These are phyloP conservation scores for Yamadazyma songkhlaensis DNA, from an alignment of 1,139 yeast genomes.

Conservation along the genomic window DNA sequence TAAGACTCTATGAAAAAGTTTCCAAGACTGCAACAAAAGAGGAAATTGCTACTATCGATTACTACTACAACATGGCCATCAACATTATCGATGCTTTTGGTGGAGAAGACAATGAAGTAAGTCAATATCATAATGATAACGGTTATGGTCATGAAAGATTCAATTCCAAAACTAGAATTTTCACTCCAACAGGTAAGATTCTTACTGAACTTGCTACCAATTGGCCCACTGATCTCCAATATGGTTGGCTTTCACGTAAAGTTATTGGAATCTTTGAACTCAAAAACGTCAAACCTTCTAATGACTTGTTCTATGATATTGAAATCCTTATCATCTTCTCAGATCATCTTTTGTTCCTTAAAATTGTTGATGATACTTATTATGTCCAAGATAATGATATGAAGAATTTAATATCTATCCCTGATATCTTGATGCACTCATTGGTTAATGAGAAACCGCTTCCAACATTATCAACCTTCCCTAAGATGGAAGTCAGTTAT, in stretches of 20 bases:
- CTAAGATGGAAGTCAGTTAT: conserved; percentile 62
- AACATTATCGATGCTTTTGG: conserved; percentile 84
- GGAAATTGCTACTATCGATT: conserved; percentile 21
- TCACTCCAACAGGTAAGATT: conserved; percentile 89
- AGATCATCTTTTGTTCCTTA: conserved; percentile 68
- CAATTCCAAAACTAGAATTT: conserved; percentile 51
- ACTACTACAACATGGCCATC: conserved; percentile 51
- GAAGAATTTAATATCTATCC: conserved; percentile 54
- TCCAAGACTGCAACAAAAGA: conserved; percentile 18
- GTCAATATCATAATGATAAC: conserved; percentile 37
- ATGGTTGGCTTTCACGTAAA: conserved; percentile 84
- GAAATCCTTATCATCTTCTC: conserved; percentile 75
- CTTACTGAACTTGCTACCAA: conserved; percentile 76
- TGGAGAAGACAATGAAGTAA: conserved; percentile 30
- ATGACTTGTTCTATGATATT: conserved; percentile 25
- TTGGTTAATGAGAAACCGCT: conserved; percentile 82
- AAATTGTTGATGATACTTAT: conserved; percentile 41
- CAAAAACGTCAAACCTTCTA: conserved; percentile 25
- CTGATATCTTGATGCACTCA: conserved; percentile 88
- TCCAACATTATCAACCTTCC: conserved; percentile 49
- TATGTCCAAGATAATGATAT: conserved; percentile 22
- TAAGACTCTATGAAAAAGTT: conserved; percentile 38
- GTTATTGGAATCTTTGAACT: conserved; percentile 79
- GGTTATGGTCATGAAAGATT: conserved; percentile 13
- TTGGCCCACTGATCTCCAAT: conserved; percentile 87